Conservation (phyloP, 345 rosid species). For the Pelargonium nanum region DNA sequence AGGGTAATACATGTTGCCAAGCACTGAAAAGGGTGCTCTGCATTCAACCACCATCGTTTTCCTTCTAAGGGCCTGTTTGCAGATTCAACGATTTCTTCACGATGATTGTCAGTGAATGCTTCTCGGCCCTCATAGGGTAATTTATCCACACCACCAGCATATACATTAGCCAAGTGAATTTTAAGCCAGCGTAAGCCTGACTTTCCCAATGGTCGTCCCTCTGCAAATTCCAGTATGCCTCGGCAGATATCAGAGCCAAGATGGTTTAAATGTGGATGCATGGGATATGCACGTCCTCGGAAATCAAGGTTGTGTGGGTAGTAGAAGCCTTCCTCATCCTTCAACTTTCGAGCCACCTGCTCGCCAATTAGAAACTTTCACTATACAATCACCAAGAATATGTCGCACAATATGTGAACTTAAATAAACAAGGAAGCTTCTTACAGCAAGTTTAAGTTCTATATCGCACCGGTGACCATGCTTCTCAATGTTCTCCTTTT, state of each 20-base stretch:
- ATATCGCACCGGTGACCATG: slow-evolving; percentile 90
- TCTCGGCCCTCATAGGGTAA: slow-evolving; percentile 65
- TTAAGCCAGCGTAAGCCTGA: slow-evolving; percentile 87
- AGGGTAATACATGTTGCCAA: slow-evolving; percentile 82
- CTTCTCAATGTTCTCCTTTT: slow-evolving; percentile 73
- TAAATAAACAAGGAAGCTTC: slow-evolving; percentile 18
- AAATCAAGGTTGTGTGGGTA: slow-evolving; percentile 96
- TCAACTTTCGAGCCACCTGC: slow-evolving; percentile 94
- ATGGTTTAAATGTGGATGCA: slow-evolving; percentile 97
- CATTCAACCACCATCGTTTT: slow-evolving; percentile 85
- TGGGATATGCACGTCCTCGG: slow-evolving; percentile 98
- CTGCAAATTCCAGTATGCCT: slow-evolving; percentile 89
- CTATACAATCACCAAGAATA: slow-evolving; percentile 8
- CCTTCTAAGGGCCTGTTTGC: slow-evolving; percentile 95
- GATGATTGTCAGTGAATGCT: slow-evolving; percentile 77
- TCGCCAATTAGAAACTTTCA: slow-evolving; percentile 21
- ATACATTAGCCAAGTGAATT: slow-evolving; percentile 91
- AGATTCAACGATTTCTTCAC: slow-evolving; percentile 84
- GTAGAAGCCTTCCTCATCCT: slow-evolving; percentile 86
- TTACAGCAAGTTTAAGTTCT: slow-evolving; percentile 92
- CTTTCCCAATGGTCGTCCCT: slow-evolving; percentile 82
- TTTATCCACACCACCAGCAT: slow-evolving; percentile 94
- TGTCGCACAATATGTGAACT: slow-evolving; percentile 6
- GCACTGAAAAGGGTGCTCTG: slow-evolving; percentile 98
- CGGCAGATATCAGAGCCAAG: slow-evolving; percentile 98